Evolutionary conservation across 306 rosid genomes (phyloP).

Genomic region (Vigna reflexopilosa): DNA sequence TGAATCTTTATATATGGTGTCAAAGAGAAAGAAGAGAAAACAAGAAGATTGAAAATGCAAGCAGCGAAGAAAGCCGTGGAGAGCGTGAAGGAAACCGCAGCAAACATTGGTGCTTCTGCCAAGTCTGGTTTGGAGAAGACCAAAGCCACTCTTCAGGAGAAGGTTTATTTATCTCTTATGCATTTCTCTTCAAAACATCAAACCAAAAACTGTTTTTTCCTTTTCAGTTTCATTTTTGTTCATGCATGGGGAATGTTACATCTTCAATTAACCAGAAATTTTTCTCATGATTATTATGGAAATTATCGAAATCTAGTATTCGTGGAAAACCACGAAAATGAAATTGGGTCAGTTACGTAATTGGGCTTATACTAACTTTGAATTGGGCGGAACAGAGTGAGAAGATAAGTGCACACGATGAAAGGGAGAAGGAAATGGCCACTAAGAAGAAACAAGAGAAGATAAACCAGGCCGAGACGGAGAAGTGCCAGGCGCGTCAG

Average conservation of each 20-base stretch:
- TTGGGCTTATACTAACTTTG: neutral
- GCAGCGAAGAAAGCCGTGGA: slow-evolving; percentile 60
- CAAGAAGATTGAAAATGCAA: slow-evolving; percentile 53
- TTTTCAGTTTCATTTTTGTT: too few relatives aligned
- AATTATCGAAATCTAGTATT: too few relatives aligned
- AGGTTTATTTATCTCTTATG: slow-evolving; percentile 48
- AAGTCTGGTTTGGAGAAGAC: slow-evolving; percentile 79
- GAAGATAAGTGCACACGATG: slow-evolving; percentile 54
- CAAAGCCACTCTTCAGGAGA: slow-evolving; percentile 74
- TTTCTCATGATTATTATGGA: too few relatives aligned
- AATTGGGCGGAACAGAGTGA: slow-evolving; percentile 51
- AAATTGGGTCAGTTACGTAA: too few relatives aligned
- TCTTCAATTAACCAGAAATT: too few relatives aligned
- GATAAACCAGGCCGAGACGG: slow-evolving; percentile 57
- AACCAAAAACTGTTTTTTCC: too few relatives aligned
- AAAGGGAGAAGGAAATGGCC: slow-evolving; percentile 61
- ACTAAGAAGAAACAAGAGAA: slow-evolving; percentile 52
- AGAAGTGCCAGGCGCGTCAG: slow-evolving; percentile 57
- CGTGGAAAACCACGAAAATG: too few relatives aligned
- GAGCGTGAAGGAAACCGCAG: slow-evolving; percentile 63
- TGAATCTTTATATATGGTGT: neutral
- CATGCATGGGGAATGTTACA: too few relatives aligned
- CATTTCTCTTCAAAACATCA: too few relatives aligned
- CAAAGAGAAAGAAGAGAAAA: too few relatives aligned
- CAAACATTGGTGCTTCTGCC: slow-evolving; percentile 80